These are phyloP conservation scores for Chlorencoelia australis DNA, from an alignment of 2,329 filamentous ascomycete genomes.

Conservation along the genomic window DNA sequence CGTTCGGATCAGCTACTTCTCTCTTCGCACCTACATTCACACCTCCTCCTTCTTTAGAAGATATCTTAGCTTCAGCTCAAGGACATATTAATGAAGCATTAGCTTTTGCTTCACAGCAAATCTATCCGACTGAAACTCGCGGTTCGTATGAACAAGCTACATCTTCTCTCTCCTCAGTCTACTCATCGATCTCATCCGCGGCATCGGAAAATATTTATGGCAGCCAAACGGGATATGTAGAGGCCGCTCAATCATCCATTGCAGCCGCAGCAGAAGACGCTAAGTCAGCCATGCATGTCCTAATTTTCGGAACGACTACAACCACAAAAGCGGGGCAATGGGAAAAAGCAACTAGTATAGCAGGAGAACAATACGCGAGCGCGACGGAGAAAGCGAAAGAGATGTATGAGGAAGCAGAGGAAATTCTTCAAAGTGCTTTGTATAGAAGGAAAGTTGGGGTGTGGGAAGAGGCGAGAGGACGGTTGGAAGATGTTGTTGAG, in stretches of 20 bases:
- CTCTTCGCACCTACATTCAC: constrained; percentile 41
- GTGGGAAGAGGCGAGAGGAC: constrained; percentile 22
- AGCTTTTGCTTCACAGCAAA: constrained; percentile 44
- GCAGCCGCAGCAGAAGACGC: constrained; percentile 44
- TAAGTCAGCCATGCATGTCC: constrained; percentile 42
- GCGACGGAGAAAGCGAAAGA: constrained; percentile 12
- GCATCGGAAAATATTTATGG: constrained; percentile 47
- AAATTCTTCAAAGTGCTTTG: constrained; percentile 14
- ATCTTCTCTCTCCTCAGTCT: constrained; percentile 41
- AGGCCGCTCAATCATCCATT: constrained; percentile 43
- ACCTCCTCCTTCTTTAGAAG: constrained; percentile 46
- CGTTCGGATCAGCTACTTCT: constrained; percentile 33
- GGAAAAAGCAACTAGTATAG: constrained; percentile 14
- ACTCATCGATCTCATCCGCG: constrained; percentile 37
- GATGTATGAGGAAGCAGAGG: constrained; percentile 8
- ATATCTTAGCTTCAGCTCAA: constrained; percentile 45
- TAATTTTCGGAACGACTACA: constrained; percentile 46
- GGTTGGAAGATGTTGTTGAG: constrained; percentile 22
- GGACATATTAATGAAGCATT: constrained; percentile 48
- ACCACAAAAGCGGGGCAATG: constrained; percentile 17
- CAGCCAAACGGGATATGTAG: constrained; percentile 39
- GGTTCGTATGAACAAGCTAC: constrained; percentile 43
- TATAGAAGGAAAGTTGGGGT: constrained; percentile 22
- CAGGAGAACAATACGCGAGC: constrained; percentile 14
- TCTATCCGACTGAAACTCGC: constrained; percentile 45